These are phyloP conservation scores for Graphilbum fragrans DNA, from an alignment of 2,329 filamentous ascomycete genomes.

Conservation along the genomic window DNA sequence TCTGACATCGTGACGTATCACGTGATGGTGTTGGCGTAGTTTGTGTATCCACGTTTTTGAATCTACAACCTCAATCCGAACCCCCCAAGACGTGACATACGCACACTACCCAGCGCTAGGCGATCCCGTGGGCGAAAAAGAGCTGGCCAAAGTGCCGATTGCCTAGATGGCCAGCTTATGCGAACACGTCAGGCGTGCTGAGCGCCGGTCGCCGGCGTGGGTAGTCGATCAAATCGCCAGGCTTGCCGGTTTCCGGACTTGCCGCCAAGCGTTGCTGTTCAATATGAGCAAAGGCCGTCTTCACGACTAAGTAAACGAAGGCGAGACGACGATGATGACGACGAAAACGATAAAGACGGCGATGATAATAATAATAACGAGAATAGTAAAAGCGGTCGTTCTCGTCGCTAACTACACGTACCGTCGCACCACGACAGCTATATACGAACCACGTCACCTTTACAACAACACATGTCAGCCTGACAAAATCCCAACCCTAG, in stretches of 20 bases:
- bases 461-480: too few species aligned
- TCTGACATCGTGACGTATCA: too few species aligned
- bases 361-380: background rate
- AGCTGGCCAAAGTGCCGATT: background rate
- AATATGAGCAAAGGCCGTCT: background rate
- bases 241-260: background rate
- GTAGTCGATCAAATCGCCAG: background rate
- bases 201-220: background rate
- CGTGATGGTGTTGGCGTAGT: too few species aligned
- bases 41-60: too few species aligned
- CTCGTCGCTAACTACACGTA: too few species aligned
- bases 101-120: background rate
- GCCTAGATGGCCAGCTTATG: slow-evolving; percentile 1
- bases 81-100: background rate
- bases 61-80: too few species aligned
- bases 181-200: background rate
- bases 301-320: background rate
- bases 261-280: background rate
- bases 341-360: background rate
- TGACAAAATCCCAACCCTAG: too few species aligned
- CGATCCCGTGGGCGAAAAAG: background rate
- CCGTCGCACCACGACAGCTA: too few species aligned
- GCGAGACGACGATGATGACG: background rate
- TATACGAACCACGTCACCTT: too few species aligned
- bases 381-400: too few species aligned